Evolutionary conservation across 2,329 filamentous ascomycete genomes (phyloP).

Genomic region (Chaetomiaceae sp.): DNA sequence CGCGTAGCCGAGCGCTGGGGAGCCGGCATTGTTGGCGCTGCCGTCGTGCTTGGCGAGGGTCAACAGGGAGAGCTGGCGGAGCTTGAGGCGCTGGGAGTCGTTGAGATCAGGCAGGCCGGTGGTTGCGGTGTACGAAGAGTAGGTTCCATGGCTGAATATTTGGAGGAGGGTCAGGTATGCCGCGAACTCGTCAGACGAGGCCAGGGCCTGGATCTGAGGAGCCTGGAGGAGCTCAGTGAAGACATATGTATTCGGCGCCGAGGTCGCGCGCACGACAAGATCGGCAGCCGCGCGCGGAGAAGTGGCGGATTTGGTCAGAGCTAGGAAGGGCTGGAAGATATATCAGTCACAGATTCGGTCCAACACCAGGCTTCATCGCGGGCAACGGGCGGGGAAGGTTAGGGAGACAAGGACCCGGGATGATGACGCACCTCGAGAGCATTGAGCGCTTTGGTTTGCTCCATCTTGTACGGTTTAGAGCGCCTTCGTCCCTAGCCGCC

Average conservation of each 20-base stretch:
- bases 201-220: slow-evolving; percentile 71
- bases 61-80: slow-evolving; percentile 84
- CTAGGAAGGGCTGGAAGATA: slow-evolving; percentile 73
- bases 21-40: slow-evolving; percentile 7
- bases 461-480: slow-evolving; percentile 46
- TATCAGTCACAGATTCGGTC: not conserved
- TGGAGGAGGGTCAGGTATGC: slow-evolving; percentile 67
- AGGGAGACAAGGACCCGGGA: not conserved
- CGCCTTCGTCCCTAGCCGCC: no score
- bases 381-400: not conserved
- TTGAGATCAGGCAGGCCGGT: slow-evolving; percentile 63
- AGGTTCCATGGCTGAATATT: slow-evolving; percentile 91
- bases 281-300: slow-evolving; percentile 81
- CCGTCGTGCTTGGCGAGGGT: slow-evolving; percentile 67
- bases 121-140: slow-evolving; percentile 58
- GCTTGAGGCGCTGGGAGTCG: slow-evolving; percentile 71
- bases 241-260: slow-evolving; percentile 83
- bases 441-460: slow-evolving; percentile 64
- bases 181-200: slow-evolving; percentile 50
- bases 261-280: slow-evolving; percentile 81
- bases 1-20: slow-evolving; percentile 60
- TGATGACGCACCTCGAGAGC: slow-evolving; percentile 51
- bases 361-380: not conserved
- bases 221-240: slow-evolving; percentile 89
- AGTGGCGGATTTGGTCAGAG: slow-evolving; percentile 78